Percentiles rank a stretch among this genome's conserved stretches.
Evolutionary conservation across 306 rosid genomes (phyloP).

Genomic region (Vigna angularis): DNA sequence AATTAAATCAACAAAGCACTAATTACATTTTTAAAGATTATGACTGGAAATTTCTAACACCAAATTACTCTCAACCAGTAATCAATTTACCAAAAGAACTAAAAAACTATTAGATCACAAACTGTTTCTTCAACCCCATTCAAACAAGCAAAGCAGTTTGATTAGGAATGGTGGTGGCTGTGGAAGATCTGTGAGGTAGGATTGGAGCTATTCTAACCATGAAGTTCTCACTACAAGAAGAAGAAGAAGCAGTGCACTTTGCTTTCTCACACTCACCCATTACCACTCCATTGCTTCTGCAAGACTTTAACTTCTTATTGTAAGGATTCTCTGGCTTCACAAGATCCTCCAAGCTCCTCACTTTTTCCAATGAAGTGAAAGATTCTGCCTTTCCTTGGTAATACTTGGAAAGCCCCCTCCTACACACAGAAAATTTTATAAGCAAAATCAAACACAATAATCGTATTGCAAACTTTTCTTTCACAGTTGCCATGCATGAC

Average conservation of each 20-base stretch:
- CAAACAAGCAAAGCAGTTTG: conserved; percentile 47
- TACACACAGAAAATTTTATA: neutral
- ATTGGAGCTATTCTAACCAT: conserved; percentile 39
- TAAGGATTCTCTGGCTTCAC: conserved; percentile 47
- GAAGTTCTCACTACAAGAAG: neutral
- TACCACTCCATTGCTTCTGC: conserved; percentile 45
- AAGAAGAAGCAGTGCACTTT: neutral
- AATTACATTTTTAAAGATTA: neutral
- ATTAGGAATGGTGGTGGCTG: conserved; percentile 38
- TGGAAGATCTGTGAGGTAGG: conserved; percentile 41
- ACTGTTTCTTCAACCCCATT: neutral
- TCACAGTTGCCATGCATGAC: neutral
- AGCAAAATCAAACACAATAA: neutral
- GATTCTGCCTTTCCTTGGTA: conserved; percentile 55
- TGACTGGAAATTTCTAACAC: neutral
- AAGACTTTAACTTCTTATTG: conserved; percentile 46
- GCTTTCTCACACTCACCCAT: neutral
- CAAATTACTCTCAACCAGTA: neutral
- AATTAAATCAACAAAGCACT: neutral
- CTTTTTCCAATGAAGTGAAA: conserved; percentile 52
- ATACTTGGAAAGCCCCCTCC: conserved; percentile 60
- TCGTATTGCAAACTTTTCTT: too few relatives aligned
- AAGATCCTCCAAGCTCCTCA: conserved; percentile 53
- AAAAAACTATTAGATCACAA: neutral
- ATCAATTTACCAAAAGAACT: neutral